phyloP scores from a whole-genome alignment of 108 stramenopile species.

The Skeletonema grethae region DNA sequence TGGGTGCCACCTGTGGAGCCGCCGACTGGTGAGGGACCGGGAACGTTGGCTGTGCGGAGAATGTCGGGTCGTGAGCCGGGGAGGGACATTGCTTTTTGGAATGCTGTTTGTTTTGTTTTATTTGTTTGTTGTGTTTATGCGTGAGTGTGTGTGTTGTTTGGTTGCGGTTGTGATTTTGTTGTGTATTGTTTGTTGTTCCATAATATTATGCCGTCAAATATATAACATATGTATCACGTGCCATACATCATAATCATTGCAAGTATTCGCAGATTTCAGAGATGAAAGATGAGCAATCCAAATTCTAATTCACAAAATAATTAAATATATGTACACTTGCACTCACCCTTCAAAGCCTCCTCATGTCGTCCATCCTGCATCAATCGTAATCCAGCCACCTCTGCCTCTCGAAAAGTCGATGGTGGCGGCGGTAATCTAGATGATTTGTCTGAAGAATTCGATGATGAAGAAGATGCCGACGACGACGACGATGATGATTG shows the following conservation, averaged over 20 bases:
- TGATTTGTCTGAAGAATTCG: neutral
- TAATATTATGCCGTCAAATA: neutral
- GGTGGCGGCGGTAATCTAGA: neutral
- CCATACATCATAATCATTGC: neutral
- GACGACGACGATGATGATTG: neutral
- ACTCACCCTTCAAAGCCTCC: constrained; percentile 72
- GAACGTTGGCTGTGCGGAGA: constrained; percentile 57
- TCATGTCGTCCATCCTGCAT: constrained; percentile 84
- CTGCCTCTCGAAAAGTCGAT: constrained; percentile 77
- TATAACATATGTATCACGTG: neutral
- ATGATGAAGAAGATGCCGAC: constrained; percentile 11
- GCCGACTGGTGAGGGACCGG: constrained; percentile 84
- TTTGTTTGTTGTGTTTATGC: neutral
- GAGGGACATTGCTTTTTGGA: constrained; percentile 75
- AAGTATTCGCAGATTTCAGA: neutral
- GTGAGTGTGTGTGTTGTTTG: neutral
- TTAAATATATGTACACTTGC: neutral
- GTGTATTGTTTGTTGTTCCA: neutral
- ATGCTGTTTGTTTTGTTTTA: constrained; percentile 40
- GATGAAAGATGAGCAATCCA: constrained; percentile 5
- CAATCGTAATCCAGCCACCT: constrained; percentile 69
- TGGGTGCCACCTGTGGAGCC: constrained; percentile 70
- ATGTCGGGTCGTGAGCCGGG: constrained; percentile 75
- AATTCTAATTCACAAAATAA: constrained; percentile 2
- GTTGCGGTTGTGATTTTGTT: neutral